phyloP scores from a whole-genome alignment of 805 yeast genomes.

The Cyberlindnera saturnus region DNA sequence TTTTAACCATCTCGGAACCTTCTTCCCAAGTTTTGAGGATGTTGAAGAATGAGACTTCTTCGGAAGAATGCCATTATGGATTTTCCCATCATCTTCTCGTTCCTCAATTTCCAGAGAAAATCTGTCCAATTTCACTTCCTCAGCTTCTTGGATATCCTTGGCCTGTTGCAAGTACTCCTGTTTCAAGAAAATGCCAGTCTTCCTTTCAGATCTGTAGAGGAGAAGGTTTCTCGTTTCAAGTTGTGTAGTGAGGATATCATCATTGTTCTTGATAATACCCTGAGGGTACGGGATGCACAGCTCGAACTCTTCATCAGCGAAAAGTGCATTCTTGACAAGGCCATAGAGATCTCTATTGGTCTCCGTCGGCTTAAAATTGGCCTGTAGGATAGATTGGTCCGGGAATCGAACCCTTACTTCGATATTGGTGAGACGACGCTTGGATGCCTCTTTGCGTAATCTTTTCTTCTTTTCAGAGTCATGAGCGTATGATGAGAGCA shows the following conservation, averaged over 20 bases:
- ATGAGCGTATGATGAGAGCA: conserved; percentile 37
- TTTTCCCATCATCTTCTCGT: conserved; percentile 7
- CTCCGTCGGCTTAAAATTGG: conserved; percentile 40
- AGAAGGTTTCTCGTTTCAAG: conserved; percentile 44
- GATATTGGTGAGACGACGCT: conserved; percentile 23
- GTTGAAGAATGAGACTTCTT: conserved; percentile 2
- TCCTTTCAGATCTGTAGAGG: conserved; percentile 22
- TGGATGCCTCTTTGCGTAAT: conserved; percentile 23
- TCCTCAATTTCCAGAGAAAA: conserved; percentile 5
- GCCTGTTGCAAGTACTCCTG: conserved; percentile 26
- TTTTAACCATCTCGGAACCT: conserved; percentile 36
- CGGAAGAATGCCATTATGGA: conserved; percentile 17
- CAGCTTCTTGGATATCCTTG: conserved; percentile 27
- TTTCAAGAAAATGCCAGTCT: conserved; percentile 25
- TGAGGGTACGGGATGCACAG: conserved; percentile 45
- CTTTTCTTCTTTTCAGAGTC: conserved; percentile 36
- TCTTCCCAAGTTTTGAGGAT: conserved; percentile 12
- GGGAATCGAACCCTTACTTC: conserved; percentile 51
- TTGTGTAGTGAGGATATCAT: conserved; percentile 27
- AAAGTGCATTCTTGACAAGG: conserved; percentile 24
- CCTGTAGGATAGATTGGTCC: conserved; percentile 46
- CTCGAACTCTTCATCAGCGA: conserved; percentile 27
- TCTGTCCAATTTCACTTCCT: conserved; percentile 16
- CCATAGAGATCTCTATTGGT: conserved; percentile 28
- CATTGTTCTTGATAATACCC: conserved; percentile 25